These are phyloP conservation scores for Cercospora sojina DNA, from an alignment of 2,329 filamentous ascomycete species.

Conservation along the genomic window DNA sequence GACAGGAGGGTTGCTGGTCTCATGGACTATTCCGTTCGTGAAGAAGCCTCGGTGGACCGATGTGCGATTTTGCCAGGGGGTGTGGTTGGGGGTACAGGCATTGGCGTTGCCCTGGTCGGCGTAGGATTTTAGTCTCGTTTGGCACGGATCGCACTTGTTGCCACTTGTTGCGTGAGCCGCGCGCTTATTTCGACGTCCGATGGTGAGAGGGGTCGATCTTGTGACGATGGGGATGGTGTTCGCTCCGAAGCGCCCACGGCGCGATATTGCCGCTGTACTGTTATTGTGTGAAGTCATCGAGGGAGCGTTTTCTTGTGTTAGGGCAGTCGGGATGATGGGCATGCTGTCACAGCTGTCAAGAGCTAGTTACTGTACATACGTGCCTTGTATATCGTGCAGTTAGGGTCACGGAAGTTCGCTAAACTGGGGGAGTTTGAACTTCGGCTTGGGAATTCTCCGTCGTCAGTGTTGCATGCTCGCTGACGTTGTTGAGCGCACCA, in stretches of 20 bases:
- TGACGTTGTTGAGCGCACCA: background rate
- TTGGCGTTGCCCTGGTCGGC: background rate
- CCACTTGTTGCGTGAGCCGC: background rate
- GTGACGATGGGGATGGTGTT: background rate
- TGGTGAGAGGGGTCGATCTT: background rate
- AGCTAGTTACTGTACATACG: background rate
- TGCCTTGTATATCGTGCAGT: background rate
- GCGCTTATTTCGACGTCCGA: slow-evolving; percentile 1
- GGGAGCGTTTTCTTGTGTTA: background rate
- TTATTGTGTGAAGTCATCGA: background rate
- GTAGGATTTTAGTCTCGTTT: background rate
- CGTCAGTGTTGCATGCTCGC: background rate
- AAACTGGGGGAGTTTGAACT: background rate
- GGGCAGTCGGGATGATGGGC: background rate
- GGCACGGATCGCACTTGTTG: slow-evolving; percentile 1
- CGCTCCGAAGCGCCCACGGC: background rate
- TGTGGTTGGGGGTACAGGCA: background rate
- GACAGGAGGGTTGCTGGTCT: background rate
- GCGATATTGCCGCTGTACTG: background rate
- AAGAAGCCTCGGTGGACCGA: background rate
- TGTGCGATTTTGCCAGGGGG: background rate
- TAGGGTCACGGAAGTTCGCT: background rate
- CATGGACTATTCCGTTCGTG: background rate
- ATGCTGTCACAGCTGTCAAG: background rate
- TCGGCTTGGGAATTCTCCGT: background rate